Base-by-base conservation (phyloP, 1,284 basidiomycete species). In the Austroboletus novae-zelandiae region DNA sequence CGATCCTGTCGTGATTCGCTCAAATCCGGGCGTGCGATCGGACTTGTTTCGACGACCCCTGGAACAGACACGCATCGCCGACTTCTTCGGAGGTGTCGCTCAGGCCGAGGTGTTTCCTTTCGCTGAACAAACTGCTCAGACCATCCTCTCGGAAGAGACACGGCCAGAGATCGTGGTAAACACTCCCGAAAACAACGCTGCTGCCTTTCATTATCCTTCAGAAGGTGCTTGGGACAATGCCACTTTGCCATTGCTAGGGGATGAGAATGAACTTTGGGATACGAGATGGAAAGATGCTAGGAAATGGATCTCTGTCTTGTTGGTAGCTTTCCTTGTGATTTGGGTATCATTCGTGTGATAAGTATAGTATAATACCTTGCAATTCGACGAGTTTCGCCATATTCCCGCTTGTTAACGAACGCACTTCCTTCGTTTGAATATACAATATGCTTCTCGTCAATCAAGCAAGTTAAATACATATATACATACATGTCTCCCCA, bases 51-150 rank as follows among this genome's bases (percentile, higher is more conserved):
- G 66, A 6, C 77, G 91, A n/a, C 72, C 81, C 2, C 74, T 94
- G 10, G 71, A 77, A 40, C 69, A 83, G n/a, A 81, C 89, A 0
- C 81, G 86, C 15, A 79, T 98, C 54, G 98, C 95, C 5, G 95
- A 98, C 70, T 99, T 99, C 68, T 93, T 99, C 59, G 96, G 96
- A 3, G 93, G 91, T 1, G 92, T 98, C 9, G 79, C 91, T 4
- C 86, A 89, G 52, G 91, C 89, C 0, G 92, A 97, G 59, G 71
- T 83, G 8, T 67, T 71, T 29, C 67, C 67, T 17, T 25, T 17
- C 37, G 14, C 37, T 3, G 41, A 53, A n/a, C 52, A 64, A 14
- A 29, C 18, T 6, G 14, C 5, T 1, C 49, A 32, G 14, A 20
- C 18, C 4, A 8, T 35, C 29, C 1, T 29, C 11, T 13, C 11